Evolutionary conservation across 2,329 filamentous ascomycete species (phyloP).

Genomic region (Fusarium paranaense): DNA sequence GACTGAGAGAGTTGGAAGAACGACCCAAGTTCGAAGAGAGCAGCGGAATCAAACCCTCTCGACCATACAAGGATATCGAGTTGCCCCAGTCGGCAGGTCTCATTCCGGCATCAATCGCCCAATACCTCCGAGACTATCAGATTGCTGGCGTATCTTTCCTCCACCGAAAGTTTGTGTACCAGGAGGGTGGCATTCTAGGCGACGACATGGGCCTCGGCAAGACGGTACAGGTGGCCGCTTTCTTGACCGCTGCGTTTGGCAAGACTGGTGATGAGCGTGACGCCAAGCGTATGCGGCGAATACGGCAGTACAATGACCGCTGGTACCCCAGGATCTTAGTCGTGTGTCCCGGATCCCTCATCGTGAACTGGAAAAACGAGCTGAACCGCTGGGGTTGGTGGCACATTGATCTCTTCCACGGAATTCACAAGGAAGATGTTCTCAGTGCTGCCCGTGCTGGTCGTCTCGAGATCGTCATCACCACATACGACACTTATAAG

Average conservation of each 20-base stretch:
- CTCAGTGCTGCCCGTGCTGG: conserved; percentile 80
- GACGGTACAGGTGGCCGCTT: conserved; percentile 94
- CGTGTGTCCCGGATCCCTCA: conserved; percentile 87
- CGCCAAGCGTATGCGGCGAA: conserved; percentile 86
- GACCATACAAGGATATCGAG: conserved; percentile 79
- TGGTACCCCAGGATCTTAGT: conserved; percentile 88
- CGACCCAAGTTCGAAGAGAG: conserved; percentile 73
- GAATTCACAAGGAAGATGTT: conserved; percentile 73
- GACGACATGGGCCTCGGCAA: conserved; percentile 99
- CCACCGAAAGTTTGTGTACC: conserved; percentile 89
- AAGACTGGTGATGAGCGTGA: conserved; percentile 93
- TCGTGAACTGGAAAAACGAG: conserved; percentile 92
- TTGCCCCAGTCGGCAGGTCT: conserved; percentile 81
- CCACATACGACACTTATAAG: conserved; percentile 92
- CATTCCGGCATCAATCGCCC: conserved; percentile 89
- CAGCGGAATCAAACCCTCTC: conserved; percentile 71
- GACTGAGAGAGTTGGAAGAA: conserved; percentile 63
- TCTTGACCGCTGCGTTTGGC: conserved; percentile 90
- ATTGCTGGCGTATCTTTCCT: conserved; percentile 86
- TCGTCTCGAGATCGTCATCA: conserved; percentile 89
- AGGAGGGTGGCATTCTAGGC: conserved; percentile 89
- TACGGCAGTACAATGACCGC: conserved; percentile 69
- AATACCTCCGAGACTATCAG: conserved; percentile 93
- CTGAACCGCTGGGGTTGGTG: conserved; percentile 95
- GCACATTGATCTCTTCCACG: conserved; percentile 87